Evolutionary conservation across 139 green algal species (phyloP).

Genomic region (Chlamydomonas schloesseri): DNA sequence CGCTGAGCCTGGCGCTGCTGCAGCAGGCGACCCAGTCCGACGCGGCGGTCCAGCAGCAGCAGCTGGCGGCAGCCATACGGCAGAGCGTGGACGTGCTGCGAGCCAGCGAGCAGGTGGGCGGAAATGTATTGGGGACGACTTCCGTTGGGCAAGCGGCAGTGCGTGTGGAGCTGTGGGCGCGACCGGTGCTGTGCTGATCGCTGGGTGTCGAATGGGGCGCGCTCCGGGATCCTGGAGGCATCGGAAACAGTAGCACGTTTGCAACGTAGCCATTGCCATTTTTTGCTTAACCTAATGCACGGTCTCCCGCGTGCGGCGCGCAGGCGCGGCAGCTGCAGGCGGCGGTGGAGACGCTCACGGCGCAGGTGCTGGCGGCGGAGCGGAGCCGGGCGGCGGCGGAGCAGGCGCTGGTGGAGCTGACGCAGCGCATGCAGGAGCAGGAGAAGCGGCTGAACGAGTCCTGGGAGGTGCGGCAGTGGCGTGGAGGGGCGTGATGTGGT

Average conservation of each 20-base stretch:
- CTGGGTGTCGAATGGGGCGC: too few species aligned
- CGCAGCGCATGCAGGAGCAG: constrained; percentile 33
- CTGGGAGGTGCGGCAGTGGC: constrained; percentile 21
- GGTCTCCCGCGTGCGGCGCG: too few species aligned
- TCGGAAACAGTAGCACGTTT: too few species aligned
- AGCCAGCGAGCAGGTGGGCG: constrained; percentile 9
- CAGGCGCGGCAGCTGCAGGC: constrained; percentile 27
- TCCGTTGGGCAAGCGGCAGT: too few species aligned
- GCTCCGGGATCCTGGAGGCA: too few species aligned
- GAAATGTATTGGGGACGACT: too few species aligned
- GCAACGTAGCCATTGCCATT: too few species aligned
- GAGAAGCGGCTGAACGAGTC: constrained; percentile 33
- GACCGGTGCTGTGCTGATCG: too few species aligned
- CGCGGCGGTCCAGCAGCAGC: constrained; percentile 1
- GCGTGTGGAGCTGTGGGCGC: too few species aligned
- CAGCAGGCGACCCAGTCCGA: background rate
- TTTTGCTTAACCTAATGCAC: too few species aligned
- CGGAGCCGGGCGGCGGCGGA: constrained; percentile 25
- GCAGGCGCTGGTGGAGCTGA: constrained; percentile 36
- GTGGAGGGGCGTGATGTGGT: background rate
- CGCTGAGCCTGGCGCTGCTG: background rate
- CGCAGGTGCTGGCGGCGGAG: constrained; percentile 33
- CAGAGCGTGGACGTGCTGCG: constrained; percentile 42
- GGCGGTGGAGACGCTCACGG: constrained; percentile 35
- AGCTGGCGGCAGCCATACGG: constrained; percentile 36